phyloP scores from a whole-genome alignment of 306 rosid species.

The Carpinus viminea region DNA sequence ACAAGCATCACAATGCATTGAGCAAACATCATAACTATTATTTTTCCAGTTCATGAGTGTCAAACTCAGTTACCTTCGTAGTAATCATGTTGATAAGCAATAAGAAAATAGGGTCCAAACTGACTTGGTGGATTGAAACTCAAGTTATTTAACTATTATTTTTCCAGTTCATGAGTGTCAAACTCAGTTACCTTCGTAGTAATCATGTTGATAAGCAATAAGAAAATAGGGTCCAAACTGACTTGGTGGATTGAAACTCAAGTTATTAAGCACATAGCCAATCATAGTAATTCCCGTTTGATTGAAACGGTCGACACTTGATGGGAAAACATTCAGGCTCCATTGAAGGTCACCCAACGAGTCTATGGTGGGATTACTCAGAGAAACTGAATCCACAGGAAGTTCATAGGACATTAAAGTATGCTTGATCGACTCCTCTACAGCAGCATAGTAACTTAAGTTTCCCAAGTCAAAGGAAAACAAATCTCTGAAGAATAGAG shows the following conservation, averaged over 20 bases:
- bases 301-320: constrained; percentile 42
- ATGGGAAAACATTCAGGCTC: constrained; percentile 56
- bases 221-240: constrained; percentile 56
- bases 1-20: background rate
- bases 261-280: constrained; percentile 47
- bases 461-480: constrained; percentile 49
- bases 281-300: constrained; percentile 37
- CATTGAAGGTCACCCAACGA: constrained; percentile 37
- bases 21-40: background rate
- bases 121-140: constrained; percentile 30
- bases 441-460: constrained; percentile 16
- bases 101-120: constrained; percentile 60
- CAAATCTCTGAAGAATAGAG: constrained; percentile 55
- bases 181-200: constrained; percentile 35
- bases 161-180: no score
- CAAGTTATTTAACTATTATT: no score
- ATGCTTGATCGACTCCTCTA: constrained; percentile 24
- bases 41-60: background rate
- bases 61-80: constrained; percentile 34
- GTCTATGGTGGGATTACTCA: constrained; percentile 35
- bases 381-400: constrained; percentile 52
- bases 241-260: constrained; percentile 38
- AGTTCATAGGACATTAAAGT: constrained; percentile 13
- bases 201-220: constrained; percentile 4
- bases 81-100: constrained; percentile 7